Evolutionary conservation across 345 rosid species (phyloP), one percentile per base, ranked within the genome.

Genomic region (Euphorbia tirucalli): DNA sequence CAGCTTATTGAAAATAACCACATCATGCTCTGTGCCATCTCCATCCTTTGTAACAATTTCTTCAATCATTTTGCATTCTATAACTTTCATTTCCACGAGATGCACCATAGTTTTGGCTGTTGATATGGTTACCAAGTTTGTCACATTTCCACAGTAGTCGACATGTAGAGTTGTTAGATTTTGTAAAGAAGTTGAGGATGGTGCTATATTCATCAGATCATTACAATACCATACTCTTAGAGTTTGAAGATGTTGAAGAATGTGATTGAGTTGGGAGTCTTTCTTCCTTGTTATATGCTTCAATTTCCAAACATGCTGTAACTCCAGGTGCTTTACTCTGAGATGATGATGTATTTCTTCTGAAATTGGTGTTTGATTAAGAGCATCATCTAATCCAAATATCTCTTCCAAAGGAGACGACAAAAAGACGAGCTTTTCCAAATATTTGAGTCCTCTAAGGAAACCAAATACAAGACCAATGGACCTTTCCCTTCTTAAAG

Each of bases 161-260:
- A n/a, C n/a, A n/a, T n/a, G n/a, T n/a, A n/a, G n/a, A n/a, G n/a
- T n/a, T n/a, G n/a, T n/a, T n/a, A n/a, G n/a, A n/a, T n/a, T n/a
- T n/a, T n/a, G n/a, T n/a, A n/a, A n/a, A n/a, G n/a, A n/a, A n/a
- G n/a, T n/a, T n/a, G n/a, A n/a, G n/a, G n/a, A n/a, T n/a, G n/a
- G n/a, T n/a, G n/a, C 8, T 7, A 79, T 46, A 3, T 61, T 35
- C 24, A 19, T 32, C 25, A 61, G 21, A 35, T 10, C 10, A 5
- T 4, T 0, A 32, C 66, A 61, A 8, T 0, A 0, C 0, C 11
- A 2, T 5, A 61, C n/a, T 19, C 6, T 61, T 2, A 61, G 18
- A 8, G 66, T 61, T 14, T 61, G 24, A 28, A 71, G 74, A 71
- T 61, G 19, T 49, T 48, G 68, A 61, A 44, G 43, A 68, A 59